These are phyloP conservation scores for Terana coerulea DNA, from an alignment of 768 basidiomycete species.

Conservation along the genomic window DNA sequence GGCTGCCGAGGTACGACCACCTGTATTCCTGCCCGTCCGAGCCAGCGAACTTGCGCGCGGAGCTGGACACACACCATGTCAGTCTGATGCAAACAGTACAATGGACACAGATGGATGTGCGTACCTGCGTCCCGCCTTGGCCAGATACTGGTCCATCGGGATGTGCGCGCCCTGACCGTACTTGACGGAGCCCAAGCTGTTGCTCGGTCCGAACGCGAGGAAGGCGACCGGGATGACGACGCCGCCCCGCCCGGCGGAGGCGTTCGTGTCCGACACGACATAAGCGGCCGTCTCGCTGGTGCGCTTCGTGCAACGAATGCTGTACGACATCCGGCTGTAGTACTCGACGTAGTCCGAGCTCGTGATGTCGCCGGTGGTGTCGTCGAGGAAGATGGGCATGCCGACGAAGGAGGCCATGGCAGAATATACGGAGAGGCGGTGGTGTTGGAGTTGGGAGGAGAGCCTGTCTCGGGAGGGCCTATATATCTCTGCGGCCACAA, in stretches of 20 bases:
- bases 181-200: conserved; percentile 50
- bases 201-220: conserved; percentile 45
- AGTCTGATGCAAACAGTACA: no score
- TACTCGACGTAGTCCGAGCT: conserved; percentile 62
- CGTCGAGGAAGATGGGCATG: conserved; percentile 62
- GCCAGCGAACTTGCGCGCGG: conserved; percentile 50
- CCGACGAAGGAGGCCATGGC: conserved; percentile 24
- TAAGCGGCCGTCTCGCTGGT: conserved; percentile 40
- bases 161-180: conserved; percentile 35
- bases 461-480: no score
- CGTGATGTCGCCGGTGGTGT: conserved; percentile 49
- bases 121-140: conserved; percentile 41
- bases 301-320: conserved; percentile 44
- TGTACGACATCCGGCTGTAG: conserved; percentile 53
- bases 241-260: conserved; percentile 26
- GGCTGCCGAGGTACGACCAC: conserved; percentile 49
- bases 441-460: not conserved
- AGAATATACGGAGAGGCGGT: not conserved
- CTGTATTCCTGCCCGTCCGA: conserved; percentile 59
- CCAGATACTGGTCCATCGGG: conserved; percentile 52
- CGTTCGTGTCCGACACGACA: conserved; percentile 45
- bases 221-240: conserved; percentile 36
- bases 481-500: no score
- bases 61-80: conserved; percentile 26
- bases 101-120: no score